phyloP scores from a whole-genome alignment of 495 filamentous ascomycete species.

The Podospora pseudocomata region DNA sequence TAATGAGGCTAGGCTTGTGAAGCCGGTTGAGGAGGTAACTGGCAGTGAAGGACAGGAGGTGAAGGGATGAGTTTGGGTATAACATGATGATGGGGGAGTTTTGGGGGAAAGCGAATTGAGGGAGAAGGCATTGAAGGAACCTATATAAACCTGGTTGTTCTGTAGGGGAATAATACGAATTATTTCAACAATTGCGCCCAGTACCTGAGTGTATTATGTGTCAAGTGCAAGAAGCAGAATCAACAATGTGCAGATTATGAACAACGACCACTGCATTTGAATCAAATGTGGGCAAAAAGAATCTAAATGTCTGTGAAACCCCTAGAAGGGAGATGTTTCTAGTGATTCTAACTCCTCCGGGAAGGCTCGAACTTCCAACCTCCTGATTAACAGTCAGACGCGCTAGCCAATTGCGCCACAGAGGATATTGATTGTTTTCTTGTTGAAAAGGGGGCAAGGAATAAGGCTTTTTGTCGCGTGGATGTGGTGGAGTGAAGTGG shows the following conservation, averaged over 20 bases:
- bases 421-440: not conserved
- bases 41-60: not conserved
- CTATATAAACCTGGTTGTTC: not conserved
- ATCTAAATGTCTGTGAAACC: too few relatives aligned
- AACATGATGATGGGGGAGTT: not conserved
- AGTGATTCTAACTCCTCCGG: conserved; percentile 4
- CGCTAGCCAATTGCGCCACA: conserved; percentile 27
- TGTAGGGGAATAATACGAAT: too few relatives aligned
- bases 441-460: not conserved
- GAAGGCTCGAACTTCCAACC: conserved; percentile 21
- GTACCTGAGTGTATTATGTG: too few relatives aligned
- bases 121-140: not conserved
- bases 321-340: not conserved
- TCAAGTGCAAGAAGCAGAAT: too few relatives aligned
- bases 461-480: not conserved
- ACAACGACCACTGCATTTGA: too few relatives aligned
- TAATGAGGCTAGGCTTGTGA: not conserved
- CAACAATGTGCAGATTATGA: too few relatives aligned
- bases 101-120: not conserved
- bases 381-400: conserved; percentile 34
- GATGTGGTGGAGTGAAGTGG: not conserved
- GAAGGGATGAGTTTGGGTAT: not conserved
- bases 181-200: too few relatives aligned
- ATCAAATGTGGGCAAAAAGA: too few relatives aligned
- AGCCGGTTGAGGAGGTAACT: not conserved